phyloP scores from a whole-genome alignment of 2,329 filamentous ascomycete species.

The Cercospora sp. region DNA sequence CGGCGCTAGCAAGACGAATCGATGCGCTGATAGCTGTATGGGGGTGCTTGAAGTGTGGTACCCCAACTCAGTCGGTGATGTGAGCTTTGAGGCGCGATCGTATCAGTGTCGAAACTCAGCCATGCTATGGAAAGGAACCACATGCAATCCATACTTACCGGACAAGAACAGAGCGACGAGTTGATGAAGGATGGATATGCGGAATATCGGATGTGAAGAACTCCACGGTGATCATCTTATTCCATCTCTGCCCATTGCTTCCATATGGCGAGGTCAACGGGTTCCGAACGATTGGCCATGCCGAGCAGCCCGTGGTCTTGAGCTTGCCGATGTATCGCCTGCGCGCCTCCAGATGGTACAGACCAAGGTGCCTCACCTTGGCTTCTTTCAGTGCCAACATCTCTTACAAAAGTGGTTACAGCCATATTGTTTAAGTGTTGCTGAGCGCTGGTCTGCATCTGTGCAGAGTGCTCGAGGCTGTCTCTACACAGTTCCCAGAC shows the following conservation, averaged over 20 bases:
- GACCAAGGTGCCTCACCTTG: neutral
- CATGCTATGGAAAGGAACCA: neutral
- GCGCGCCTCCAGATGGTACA: neutral
- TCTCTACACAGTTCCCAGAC: neutral
- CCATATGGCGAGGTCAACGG: neutral
- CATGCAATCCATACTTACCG: neutral
- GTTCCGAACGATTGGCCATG: neutral
- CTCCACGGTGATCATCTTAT: neutral
- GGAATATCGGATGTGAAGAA: neutral
- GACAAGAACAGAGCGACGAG: neutral
- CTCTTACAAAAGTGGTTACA: neutral
- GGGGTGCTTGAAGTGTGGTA: neutral
- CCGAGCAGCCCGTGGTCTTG: neutral
- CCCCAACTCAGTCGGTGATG: neutral
- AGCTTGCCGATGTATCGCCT: neutral
- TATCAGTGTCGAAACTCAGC: neutral
- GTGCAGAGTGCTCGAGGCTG: neutral
- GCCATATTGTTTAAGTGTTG: neutral
- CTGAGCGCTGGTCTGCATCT: neutral
- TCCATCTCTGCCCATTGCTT: neutral
- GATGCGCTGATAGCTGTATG: neutral
- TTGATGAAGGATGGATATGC: neutral
- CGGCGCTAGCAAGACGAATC: neutral
- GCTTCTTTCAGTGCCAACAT: neutral
- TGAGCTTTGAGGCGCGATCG: neutral